These are phyloP conservation scores for Cucumis hystrix DNA, from an alignment of 306 rosid genomes.

Conservation along the genomic window DNA sequence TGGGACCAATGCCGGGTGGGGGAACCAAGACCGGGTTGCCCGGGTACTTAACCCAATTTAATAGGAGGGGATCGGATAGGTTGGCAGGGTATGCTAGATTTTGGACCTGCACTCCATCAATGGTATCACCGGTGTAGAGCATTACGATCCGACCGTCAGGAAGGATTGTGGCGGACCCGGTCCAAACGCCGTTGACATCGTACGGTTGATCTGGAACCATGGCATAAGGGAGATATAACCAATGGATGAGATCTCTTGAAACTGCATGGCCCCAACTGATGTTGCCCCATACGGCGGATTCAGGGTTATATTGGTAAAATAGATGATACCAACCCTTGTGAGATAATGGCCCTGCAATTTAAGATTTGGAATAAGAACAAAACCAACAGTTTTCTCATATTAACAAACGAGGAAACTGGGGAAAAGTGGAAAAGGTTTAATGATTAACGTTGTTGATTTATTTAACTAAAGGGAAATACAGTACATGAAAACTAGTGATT, in stretches of 20 bases:
- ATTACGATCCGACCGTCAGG: constrained; percentile 60
- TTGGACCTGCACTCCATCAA: constrained; percentile 46
- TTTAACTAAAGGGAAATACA: neutral
- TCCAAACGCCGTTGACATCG: constrained; percentile 71
- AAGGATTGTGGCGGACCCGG: constrained; percentile 61
- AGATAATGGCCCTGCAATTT: constrained; percentile 47
- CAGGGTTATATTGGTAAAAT: constrained; percentile 78
- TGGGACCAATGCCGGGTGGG: constrained; percentile 26
- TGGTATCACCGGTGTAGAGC: constrained; percentile 52
- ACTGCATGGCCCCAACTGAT: constrained; percentile 88
- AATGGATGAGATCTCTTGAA: constrained; percentile 61
- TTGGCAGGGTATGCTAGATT: constrained; percentile 63
- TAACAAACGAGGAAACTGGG: neutral
- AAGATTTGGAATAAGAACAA: neutral
- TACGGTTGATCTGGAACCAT: constrained; percentile 42
- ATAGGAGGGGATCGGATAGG: constrained; percentile 69
- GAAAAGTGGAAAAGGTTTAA: neutral
- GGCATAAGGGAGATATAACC: constrained; percentile 69
- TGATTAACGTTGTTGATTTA: neutral
- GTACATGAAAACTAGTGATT: neutral
- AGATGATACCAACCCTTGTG: constrained; percentile 77
- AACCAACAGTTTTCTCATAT: neutral
- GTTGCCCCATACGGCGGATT: constrained; percentile 79
- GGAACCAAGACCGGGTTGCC: constrained; percentile 55
- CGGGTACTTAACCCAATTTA: constrained; percentile 56